Evolutionary conservation across 768 basidiomycete species (phyloP).

Genomic region (Mycena filopes): DNA sequence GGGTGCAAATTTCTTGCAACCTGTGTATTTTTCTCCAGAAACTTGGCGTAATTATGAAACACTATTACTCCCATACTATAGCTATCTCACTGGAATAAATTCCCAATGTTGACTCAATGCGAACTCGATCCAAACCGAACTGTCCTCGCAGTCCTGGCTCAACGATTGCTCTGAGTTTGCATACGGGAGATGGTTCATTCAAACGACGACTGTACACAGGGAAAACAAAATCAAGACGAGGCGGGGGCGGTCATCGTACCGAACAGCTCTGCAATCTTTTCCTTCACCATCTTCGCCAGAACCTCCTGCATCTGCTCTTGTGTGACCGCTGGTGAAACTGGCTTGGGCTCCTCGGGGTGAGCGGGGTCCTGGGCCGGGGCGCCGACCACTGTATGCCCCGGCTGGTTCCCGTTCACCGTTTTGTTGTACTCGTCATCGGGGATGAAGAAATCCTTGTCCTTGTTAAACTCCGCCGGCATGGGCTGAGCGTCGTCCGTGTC

Average conservation of each 20-base stretch:
- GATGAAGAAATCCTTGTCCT: slow-evolving; percentile 17
- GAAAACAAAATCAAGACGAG: too few relatives aligned
- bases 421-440: slow-evolving; percentile 25
- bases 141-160: too few relatives aligned
- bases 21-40: too few relatives aligned
- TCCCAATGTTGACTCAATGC: too few relatives aligned
- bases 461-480: slow-evolving; percentile 35
- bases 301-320: slow-evolving; percentile 14
- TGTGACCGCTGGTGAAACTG: slow-evolving; percentile 2
- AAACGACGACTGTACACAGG: too few relatives aligned
- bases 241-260: neutral
- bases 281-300: slow-evolving; percentile 17
- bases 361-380: neutral
- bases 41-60: too few relatives aligned
- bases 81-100: too few relatives aligned
- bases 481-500: slow-evolving; percentile 31
- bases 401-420: neutral
- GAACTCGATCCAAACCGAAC: too few relatives aligned
- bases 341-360: neutral
- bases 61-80: too few relatives aligned
- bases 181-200: too few relatives aligned
- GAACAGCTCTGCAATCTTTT: slow-evolving; percentile 23
- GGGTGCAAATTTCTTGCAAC: too few relatives aligned
- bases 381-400: neutral
- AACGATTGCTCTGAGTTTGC: too few relatives aligned